Evolutionary conservation across 306 rosid genomes (phyloP), one percentile per base, ranked within the genome.

Genomic region (Begonia loranthoides): DNA sequence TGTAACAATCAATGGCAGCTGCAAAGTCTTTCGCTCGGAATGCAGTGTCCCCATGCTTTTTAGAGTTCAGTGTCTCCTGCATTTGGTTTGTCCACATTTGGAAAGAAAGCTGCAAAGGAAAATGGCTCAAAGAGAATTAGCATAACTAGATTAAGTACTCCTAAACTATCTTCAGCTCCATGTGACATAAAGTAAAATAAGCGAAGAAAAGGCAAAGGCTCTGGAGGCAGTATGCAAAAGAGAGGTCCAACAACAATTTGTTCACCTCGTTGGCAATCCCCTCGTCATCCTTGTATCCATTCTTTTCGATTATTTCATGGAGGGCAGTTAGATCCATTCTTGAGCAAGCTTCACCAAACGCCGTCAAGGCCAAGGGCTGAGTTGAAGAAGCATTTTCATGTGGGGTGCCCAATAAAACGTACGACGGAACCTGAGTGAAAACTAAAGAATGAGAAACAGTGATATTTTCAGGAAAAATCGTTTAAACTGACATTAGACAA

Each of bases 71-170:
- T 9, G 96, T 83, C 16, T 83, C 96, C 55, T 87, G 90, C 74
- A 87, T 80, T 70, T 83, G 90, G 62, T 76, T 80, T 53, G 94
- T 83, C 94, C 96, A 87, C 94, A 87, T 83, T 60, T 83, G 94
- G 72, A 83, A 83, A 49, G 96, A 83, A 36, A 83, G 85, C 96
- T 83, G 80, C 63, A 52, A 71, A 10, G 51, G n/a, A 64, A 57
- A 21, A 28, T 28, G 36, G 36, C 8, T 28, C 36, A 28, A 28
- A 28, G 34, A 28, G 15, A 61, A 51, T 52, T 16, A 52, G 12
- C 10, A 19, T 19, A 19, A 19, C 22, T 19, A 19, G 22, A n/a
- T n/a, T n/a, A n/a, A n/a, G n/a, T n/a, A n/a, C n/a, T n/a, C n/a
- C n/a, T n/a, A n/a, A n/a, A n/a, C n/a, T n/a, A n/a, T n/a, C 22